Conservation (phyloP, 2,329 filamentous ascomycete genomes). For the Knufia petricola region DNA sequence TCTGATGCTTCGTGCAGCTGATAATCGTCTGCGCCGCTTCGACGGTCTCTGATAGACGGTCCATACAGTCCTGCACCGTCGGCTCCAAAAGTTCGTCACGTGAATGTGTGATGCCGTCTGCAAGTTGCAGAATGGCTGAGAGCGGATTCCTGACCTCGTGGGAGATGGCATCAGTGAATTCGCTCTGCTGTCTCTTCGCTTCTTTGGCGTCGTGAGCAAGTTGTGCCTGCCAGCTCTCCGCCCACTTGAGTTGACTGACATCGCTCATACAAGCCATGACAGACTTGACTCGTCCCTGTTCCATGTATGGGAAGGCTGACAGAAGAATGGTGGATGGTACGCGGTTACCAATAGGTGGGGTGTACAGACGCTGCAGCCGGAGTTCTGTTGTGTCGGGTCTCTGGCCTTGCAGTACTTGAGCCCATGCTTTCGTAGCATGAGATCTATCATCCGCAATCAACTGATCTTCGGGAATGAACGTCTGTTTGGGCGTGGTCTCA, state of each 20-base stretch:
- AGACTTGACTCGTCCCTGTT: slow-evolving; percentile 22
- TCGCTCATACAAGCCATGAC: slow-evolving; percentile 35
- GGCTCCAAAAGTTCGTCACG: slow-evolving; percentile 27
- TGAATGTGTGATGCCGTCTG: slow-evolving; percentile 43
- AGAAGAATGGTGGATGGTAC: slow-evolving; percentile 13
- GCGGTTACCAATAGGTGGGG: slow-evolving; percentile 10
- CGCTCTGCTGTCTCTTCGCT: slow-evolving; percentile 46
- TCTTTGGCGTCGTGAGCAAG: slow-evolving; percentile 15
- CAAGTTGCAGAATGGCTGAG: slow-evolving; percentile 48
- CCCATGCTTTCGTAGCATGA: slow-evolving; percentile 6
- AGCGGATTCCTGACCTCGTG: slow-evolving; percentile 46
- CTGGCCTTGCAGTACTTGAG: slow-evolving; percentile 6
- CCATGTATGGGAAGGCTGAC: slow-evolving; percentile 15
- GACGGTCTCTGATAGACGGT: slow-evolving; percentile 50
- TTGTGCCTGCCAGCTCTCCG: slow-evolving; percentile 35
- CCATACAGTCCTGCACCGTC: slow-evolving; percentile 15
- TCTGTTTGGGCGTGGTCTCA: slow-evolving; percentile 6
- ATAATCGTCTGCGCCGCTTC: slow-evolving; percentile 68
- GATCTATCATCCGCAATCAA: slow-evolving; percentile 9
- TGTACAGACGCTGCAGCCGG: slow-evolving; percentile 13
- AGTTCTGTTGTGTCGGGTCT: slow-evolving; percentile 11
- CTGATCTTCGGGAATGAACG: slow-evolving; percentile 14
- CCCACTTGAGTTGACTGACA: slow-evolving; percentile 24
- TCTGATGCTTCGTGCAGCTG: slow-evolving; percentile 68
- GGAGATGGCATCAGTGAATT: slow-evolving; percentile 61